Percentiles rank a stretch among this genome's conserved stretches.
Evolutionary conservation across 140 eudicot species (phyloP).

Genomic region (Cichorium intybus): DNA sequence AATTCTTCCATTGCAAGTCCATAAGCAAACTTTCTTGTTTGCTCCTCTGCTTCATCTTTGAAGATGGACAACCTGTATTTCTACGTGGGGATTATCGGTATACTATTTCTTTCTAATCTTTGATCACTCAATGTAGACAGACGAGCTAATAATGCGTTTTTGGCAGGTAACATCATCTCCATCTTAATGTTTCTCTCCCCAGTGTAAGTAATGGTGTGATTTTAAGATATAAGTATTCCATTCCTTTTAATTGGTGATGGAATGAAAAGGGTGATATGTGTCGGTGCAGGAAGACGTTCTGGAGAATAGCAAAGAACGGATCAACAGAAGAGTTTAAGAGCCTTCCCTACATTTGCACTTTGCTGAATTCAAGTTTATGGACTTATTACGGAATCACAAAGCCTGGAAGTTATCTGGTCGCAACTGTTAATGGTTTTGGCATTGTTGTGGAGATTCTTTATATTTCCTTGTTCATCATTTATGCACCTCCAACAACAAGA

Average conservation of each 20-base stretch:
- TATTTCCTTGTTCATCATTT: slow-evolving; percentile 49
- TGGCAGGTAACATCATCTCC: slow-evolving; percentile 60
- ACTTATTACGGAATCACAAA: slow-evolving; percentile 65
- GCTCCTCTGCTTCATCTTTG: slow-evolving; percentile 2
- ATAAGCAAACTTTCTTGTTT: neutral
- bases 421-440: slow-evolving; percentile 77
- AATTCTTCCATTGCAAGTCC: slow-evolving; percentile 6
- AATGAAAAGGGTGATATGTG: neutral
- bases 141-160: neutral
- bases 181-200: slow-evolving; percentile 70
- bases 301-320: slow-evolving; percentile 41
- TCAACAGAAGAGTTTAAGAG: slow-evolving; percentile 72
- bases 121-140: neutral
- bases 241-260: neutral
- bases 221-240: neutral
- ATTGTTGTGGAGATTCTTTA: slow-evolving; percentile 48
- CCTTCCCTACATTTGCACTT: slow-evolving; percentile 70
- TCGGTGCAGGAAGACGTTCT: slow-evolving; percentile 52
- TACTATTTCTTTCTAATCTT: neutral
- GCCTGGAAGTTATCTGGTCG: slow-evolving; percentile 61
- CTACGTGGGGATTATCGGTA: slow-evolving; percentile 55
- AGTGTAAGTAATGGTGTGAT: slow-evolving; percentile 45
- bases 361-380: slow-evolving; percentile 65
- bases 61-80: slow-evolving; percentile 42
- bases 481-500: slow-evolving; percentile 49